Conservation (phyloP, 306 rosid genomes). For the Casuarina glauca region DNA sequence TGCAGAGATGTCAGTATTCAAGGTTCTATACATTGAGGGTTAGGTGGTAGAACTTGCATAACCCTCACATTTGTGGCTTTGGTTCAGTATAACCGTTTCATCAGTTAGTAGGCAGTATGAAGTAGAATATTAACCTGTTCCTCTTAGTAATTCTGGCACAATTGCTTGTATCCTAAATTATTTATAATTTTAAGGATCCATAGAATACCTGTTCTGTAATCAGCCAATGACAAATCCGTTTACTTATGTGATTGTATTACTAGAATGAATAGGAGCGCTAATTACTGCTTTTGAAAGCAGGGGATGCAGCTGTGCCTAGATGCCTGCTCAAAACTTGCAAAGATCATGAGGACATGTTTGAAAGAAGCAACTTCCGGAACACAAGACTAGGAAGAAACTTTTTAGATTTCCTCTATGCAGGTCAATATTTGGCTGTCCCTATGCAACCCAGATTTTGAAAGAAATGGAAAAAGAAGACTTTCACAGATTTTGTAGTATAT, state of each 20-base stretch:
- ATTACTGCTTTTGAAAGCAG: conserved; percentile 38
- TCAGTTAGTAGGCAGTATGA: neutral
- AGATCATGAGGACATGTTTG: conserved; percentile 79
- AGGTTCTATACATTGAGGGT: neutral
- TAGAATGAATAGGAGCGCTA: neutral
- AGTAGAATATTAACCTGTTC: neutral
- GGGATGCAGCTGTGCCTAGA: conserved; percentile 90
- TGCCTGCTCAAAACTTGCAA: conserved; percentile 81
- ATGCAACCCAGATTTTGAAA: neutral
- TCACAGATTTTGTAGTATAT: conserved; percentile 37
- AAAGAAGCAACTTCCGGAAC: conserved; percentile 59
- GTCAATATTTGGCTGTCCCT: neutral
- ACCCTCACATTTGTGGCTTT: neutral
- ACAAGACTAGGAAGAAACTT: conserved; percentile 42
- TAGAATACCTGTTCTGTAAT: neutral
- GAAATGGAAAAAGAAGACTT: conserved; percentile 13
- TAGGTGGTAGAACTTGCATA: neutral
- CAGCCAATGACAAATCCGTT: neutral
- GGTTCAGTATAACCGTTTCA: neutral
- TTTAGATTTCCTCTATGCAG: conserved; percentile 3
- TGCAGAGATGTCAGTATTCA: neutral
- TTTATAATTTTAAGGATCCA: neutral
- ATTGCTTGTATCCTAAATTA: neutral
- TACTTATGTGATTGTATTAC: neutral
- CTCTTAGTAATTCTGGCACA: neutral